Conservation (phyloP, 371 early-diverging fungal genomes). For the Amoeboradix gromovi region DNA sequence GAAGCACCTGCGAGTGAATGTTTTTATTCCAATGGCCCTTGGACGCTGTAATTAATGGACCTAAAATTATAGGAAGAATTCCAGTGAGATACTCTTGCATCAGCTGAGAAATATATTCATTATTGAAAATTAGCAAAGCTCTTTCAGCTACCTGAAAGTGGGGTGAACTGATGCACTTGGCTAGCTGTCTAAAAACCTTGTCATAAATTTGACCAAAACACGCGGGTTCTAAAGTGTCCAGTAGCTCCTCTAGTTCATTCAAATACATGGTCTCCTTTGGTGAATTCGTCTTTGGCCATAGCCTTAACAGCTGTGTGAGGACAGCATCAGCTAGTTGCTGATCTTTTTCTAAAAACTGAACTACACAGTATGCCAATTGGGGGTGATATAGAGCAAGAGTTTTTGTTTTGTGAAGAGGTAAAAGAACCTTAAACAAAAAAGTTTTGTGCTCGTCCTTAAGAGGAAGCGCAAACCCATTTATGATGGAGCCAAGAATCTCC, state of each 20-base stretch:
- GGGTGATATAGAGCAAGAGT: conserved; percentile 65
- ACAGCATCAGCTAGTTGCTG: conserved; percentile 36
- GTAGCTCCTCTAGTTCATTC: conserved; percentile 76
- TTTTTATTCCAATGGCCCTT: conserved; percentile 86
- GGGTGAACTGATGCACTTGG: conserved; percentile 60
- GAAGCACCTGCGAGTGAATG: conserved; percentile 71
- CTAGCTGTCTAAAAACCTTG: conserved; percentile 61
- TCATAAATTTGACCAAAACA: conserved; percentile 57
- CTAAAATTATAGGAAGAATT: conserved; percentile 71
- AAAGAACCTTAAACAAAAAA: conserved; percentile 55
- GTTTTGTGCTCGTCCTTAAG: conserved; percentile 86
- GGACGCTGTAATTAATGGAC: conserved; percentile 57
- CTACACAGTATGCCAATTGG: conserved; percentile 81
- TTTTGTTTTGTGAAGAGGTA: conserved; percentile 76
- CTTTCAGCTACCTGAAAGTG: conserved; percentile 93
- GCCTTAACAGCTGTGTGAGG: conserved; percentile 36
- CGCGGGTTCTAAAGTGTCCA: conserved; percentile 59
- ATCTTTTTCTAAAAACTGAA: conserved; percentile 90
- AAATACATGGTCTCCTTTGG: conserved; percentile 93
- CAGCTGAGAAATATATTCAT: conserved; percentile 68
- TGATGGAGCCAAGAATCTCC: conserved; percentile 87
- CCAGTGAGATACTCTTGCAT: conserved; percentile 59
- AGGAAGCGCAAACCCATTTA: conserved; percentile 89
- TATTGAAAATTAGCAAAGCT: conserved; percentile 82
- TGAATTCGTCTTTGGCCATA: conserved; percentile 90